These are phyloP conservation scores for Blastocystis sp. DNA, from an alignment of 352 stramenopile species.

Conservation along the genomic window DNA sequence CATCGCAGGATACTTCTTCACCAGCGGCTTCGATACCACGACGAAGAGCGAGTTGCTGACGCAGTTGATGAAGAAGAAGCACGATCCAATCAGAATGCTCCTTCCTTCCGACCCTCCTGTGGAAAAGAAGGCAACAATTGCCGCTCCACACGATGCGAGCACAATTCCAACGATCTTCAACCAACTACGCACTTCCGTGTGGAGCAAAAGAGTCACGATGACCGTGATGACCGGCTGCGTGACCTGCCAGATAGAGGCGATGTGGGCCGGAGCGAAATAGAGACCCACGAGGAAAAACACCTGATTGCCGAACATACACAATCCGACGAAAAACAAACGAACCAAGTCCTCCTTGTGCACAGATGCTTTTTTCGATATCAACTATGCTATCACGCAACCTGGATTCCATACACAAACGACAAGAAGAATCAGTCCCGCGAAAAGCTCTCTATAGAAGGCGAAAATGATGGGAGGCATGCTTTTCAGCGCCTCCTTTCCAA, in stretches of 20 bases:
- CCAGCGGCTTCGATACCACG: slow-evolving; percentile 34
- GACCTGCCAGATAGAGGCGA: slow-evolving; percentile 42
- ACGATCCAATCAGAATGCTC: slow-evolving; percentile 21
- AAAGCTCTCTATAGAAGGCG: slow-evolving; percentile 51
- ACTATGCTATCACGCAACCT: not conserved
- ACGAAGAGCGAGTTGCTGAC: slow-evolving; percentile 37
- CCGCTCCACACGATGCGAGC: not conserved
- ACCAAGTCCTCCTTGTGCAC: not conserved
- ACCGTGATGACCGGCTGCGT: slow-evolving; percentile 45
- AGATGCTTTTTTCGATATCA: not conserved
- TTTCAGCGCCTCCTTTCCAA: slow-evolving; percentile 36
- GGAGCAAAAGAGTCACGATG: not conserved
- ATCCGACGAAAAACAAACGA: slow-evolving; percentile 4
- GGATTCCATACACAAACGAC: not conserved
- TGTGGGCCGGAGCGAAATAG: slow-evolving; percentile 26
- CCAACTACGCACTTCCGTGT: not conserved
- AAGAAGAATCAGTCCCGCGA: slow-evolving; percentile 44
- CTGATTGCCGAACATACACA: slow-evolving; percentile 51
- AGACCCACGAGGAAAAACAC: slow-evolving; percentile 25
- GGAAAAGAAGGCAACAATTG: slow-evolving; percentile 30
- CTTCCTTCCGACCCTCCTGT: not conserved
- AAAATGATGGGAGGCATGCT: slow-evolving; percentile 49
- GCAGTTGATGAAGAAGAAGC: slow-evolving; percentile 47
- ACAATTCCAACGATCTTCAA: slow-evolving; percentile 17
- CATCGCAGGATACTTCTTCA: not conserved